Percentiles rank a stretch among this genome's conserved stretches.
Conservation (phyloP, 805 yeast genomes). For the Ogataea salicorniae region DNA sequence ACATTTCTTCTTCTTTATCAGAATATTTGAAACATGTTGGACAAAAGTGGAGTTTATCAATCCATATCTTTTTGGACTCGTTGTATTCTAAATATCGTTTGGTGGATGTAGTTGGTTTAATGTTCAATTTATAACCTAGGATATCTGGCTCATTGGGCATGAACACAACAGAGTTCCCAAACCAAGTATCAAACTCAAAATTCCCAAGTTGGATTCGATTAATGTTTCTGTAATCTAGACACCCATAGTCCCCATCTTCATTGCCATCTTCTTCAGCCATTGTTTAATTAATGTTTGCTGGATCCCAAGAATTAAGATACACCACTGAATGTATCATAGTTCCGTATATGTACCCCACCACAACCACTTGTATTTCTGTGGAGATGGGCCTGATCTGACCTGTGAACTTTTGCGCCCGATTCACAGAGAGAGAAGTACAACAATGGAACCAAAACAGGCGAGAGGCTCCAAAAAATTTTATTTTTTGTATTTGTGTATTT, state of each 20-base stretch:
- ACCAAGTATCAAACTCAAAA: slow-evolving; percentile 75
- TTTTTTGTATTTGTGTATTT: background rate
- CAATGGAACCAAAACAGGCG: too few relatives aligned
- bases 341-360: background rate
- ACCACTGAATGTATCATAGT: background rate
- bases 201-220: slow-evolving; percentile 62
- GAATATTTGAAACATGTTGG: slow-evolving; percentile 83
- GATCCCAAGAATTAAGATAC: background rate
- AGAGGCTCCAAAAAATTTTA: slow-evolving; percentile 1
- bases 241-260: slow-evolving; percentile 52
- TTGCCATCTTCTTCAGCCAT: slow-evolving; percentile 22
- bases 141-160: slow-evolving; percentile 36
- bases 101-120: slow-evolving; percentile 15
- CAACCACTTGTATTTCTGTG: background rate
- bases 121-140: slow-evolving; percentile 38
- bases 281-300: slow-evolving; percentile 6
- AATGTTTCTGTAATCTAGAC: slow-evolving; percentile 59
- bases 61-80: slow-evolving; percentile 39
- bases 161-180: slow-evolving; percentile 79
- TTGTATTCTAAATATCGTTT: slow-evolving; percentile 13
- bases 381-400: too few relatives aligned
- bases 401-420: too few relatives aligned
- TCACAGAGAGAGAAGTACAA: too few relatives aligned
- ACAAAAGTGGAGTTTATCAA: slow-evolving; percentile 65
- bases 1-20: slow-evolving; percentile 38